Conservation (phyloP, 129 eudicot species). For the Flaveria trinervia region DNA sequence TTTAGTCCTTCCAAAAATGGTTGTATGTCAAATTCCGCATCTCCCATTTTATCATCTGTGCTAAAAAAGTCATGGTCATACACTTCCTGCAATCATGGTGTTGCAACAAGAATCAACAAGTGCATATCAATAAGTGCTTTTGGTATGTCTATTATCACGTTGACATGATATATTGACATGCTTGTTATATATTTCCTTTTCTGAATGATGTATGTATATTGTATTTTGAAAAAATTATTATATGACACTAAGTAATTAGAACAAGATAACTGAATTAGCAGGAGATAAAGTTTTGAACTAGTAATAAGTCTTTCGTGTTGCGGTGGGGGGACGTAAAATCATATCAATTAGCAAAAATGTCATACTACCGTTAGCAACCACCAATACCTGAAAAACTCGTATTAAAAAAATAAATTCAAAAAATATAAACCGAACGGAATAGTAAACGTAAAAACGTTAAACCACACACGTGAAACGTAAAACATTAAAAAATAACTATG, state of each 20-base stretch:
- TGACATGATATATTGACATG: background rate
- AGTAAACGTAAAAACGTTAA: no score
- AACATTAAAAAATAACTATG: no score
- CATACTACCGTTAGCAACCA: no score
- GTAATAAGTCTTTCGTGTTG: no score
- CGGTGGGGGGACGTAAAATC: no score
- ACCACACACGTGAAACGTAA: no score
- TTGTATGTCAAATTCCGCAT: slow-evolving; percentile 50
- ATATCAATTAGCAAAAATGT: no score
- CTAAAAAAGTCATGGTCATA: slow-evolving; percentile 63
- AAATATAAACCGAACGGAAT: no score
- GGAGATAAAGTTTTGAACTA: no score
- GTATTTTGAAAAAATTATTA: background rate
- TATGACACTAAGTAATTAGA: background rate
- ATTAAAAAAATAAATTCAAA: no score
- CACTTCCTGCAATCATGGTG: slow-evolving; percentile 44
- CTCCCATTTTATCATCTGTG: slow-evolving; percentile 75
- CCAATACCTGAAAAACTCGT: no score
- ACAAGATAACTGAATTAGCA: no score
- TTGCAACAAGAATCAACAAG: background rate
- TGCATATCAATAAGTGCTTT: background rate
- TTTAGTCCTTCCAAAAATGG: slow-evolving; percentile 49
- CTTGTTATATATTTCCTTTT: background rate
- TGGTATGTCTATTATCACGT: background rate
- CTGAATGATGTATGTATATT: background rate